Evolutionary conservation across 1,284 basidiomycete genomes (phyloP), one percentile per base, ranked within the genome.

Genomic region (Malassezia sp.): DNA sequence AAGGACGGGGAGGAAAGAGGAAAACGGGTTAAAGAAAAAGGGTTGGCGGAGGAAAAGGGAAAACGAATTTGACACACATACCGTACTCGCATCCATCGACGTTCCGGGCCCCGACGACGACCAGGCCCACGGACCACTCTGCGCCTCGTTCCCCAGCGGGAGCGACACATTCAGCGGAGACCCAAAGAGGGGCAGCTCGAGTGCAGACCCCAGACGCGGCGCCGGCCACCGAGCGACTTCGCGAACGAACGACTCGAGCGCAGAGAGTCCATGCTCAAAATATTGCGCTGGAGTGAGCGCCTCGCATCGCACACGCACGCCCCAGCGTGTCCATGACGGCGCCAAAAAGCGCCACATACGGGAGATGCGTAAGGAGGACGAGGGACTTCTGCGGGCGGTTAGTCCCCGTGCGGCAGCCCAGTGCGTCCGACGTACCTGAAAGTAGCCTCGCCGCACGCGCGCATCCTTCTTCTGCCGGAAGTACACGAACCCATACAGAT

Each of bases 351-450:
- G 84, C 77, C 0, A 89, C 85, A 64, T 84, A 87, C 56, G 85
- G 80, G 32, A 84, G 78, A 50, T 85, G 81, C 0, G 86, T 83
- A 8, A 93, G 75, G 26, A 91, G 79, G 18, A 91, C 85, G 34
- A 91, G 73, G 1, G 87, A 89, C 55, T 83, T 82, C 82, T 63
- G n/a, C n/a, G n/a, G n/a, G n/a, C n/a, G n/a, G n/a, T n/a, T n/a
- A n/a, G n/a, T n/a, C n/a, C n/a, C n/a, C n/a, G n/a, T n/a, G n/a
- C n/a, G n/a, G n/a, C n/a, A n/a, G n/a, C n/a, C n/a, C n/a, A n/a
- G n/a, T n/a, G n/a, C n/a, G n/a, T n/a, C n/a, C n/a, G n/a, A n/a
- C n/a, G n/a, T n/a, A n/a, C n/a, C n/a, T n/a, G 68, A 27, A 67
- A 68, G 45, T 71, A 71, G 15, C 68, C 67, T 18, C 68, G 52